Conservation (phyloP, 2,329 filamentous ascomycete genomes). For the Cercospora sesami region DNA sequence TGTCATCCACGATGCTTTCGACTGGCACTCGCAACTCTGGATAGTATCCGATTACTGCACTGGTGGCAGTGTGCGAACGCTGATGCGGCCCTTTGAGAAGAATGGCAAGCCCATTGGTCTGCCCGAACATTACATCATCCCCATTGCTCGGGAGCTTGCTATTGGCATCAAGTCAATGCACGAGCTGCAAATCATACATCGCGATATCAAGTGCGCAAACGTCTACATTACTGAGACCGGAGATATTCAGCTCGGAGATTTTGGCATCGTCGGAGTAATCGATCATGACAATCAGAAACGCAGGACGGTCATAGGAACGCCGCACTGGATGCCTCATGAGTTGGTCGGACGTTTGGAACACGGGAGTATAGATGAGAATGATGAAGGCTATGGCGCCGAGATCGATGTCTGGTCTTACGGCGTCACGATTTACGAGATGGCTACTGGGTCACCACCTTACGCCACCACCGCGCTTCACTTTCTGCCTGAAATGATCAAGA, state of each 20-base stretch:
- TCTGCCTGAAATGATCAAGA: constrained; percentile 36
- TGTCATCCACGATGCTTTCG: constrained; percentile 74
- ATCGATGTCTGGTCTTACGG: constrained; percentile 83
- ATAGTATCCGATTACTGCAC: constrained; percentile 85
- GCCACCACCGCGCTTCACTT: constrained; percentile 41
- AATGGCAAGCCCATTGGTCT: constrained; percentile 41
- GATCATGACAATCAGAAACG: constrained; percentile 72
- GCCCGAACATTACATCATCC: constrained; percentile 62
- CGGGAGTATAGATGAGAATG: constrained; percentile 44
- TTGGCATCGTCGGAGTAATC: constrained; percentile 77
- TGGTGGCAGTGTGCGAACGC: constrained; percentile 72
- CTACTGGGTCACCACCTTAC: constrained; percentile 71
- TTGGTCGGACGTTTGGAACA: constrained; percentile 54
- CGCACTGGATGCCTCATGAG: constrained; percentile 85
- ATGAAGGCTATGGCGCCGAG: constrained; percentile 50
- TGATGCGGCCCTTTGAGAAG: constrained; percentile 50
- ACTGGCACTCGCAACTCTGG: constrained; percentile 79
- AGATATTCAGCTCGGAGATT: constrained; percentile 77
- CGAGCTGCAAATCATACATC: constrained; percentile 66
- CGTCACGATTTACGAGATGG: constrained; percentile 77
- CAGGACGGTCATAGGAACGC: constrained; percentile 77
- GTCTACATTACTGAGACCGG: constrained; percentile 76
- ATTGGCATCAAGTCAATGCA: constrained; percentile 61
- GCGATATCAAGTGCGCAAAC: constrained; percentile 71
- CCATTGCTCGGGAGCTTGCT: constrained; percentile 64